Conservation (phyloP, 2,329 filamentous ascomycete genomes). For the Diaporthe sp. region DNA sequence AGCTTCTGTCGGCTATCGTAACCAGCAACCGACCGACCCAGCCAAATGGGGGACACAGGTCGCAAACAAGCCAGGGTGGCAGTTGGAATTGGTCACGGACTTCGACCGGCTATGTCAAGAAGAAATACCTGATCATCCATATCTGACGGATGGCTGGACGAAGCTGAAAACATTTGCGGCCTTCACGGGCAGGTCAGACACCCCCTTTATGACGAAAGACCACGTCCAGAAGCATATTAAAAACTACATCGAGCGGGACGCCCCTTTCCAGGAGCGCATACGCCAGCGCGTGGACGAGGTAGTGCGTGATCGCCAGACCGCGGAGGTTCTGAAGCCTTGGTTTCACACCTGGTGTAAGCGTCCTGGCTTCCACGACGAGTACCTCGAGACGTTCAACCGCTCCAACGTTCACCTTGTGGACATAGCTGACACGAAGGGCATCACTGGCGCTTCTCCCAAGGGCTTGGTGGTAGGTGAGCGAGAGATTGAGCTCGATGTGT, state of each 20-base stretch:
- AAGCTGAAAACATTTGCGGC: slow-evolving; percentile 20
- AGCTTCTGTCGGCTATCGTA: slow-evolving; percentile 55
- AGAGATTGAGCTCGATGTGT: slow-evolving; percentile 33
- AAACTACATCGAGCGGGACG: slow-evolving; percentile 56
- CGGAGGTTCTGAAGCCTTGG: slow-evolving; percentile 62
- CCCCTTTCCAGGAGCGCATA: slow-evolving; percentile 56
- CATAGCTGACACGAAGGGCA: slow-evolving; percentile 57
- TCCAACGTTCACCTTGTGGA: slow-evolving; percentile 63
- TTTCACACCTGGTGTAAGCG: slow-evolving; percentile 66
- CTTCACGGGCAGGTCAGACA: slow-evolving; percentile 45
- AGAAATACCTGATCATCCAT: slow-evolving; percentile 32
- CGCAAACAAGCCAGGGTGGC: slow-evolving; percentile 61
- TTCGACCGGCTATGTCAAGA: slow-evolving; percentile 48
- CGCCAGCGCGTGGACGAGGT: slow-evolving; percentile 54
- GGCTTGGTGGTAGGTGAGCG: slow-evolving; percentile 16
- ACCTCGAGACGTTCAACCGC: slow-evolving; percentile 62
- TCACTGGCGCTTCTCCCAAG: slow-evolving; percentile 13
- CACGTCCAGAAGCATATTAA: slow-evolving; percentile 54
- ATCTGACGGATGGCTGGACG: slow-evolving; percentile 62
- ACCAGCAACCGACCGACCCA: slow-evolving; percentile 56
- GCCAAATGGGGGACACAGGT: slow-evolving; percentile 54
- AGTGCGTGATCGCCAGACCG: slow-evolving; percentile 58
- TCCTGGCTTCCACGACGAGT: slow-evolving; percentile 65
- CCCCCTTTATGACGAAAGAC: slow-evolving; percentile 52
- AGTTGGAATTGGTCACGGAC: slow-evolving; percentile 59